Evolutionary conservation across 106 monocot genomes (phyloP), one percentile per base, ranked within the genome.

Genomic region (Acorus calamus): DNA sequence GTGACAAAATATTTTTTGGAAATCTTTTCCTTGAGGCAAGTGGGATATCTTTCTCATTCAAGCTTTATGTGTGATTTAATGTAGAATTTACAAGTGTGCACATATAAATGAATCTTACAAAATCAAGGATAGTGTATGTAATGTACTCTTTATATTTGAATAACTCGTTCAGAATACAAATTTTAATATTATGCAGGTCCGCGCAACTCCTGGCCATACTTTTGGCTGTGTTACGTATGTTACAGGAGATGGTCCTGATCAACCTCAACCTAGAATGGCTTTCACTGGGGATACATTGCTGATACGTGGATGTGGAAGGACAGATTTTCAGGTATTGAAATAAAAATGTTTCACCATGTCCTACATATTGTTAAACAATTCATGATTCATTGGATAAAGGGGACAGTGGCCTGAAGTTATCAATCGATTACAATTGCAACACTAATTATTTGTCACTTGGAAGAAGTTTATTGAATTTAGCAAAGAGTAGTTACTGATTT

Each of bases 281-380:
- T 96, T 96, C 61, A 96, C 90, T 13, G 94, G 94, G 51, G 94
- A 96, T 73, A 57, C 90, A 5, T 69, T 96, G 66, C 64, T 96
- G 46, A 96, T 96, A 52, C 84, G 90, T 73, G 94, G 90, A 48
- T 96, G 90, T 78, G 94, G 94, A 61, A 79, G 94, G 69, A 96
- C 94, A 14, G 94, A 96, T 77, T 96, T 96, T 64, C 94, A 96
- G 94, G 94, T 87, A 71, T 1, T 28, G 28, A 28, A 28, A 28
- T 57, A 10, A 5, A 46, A n/a, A n/a, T 65, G 2, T 8, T 47
- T 61, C 28, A 11, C 5, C 41, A 50, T 49, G 6, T n/a, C 41
- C 47, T 46, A 1, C 8, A 4, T 11, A 14, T 8, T 14, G 7
- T 4, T 1, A 41, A 55, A 28, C 28, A 28, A 28, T 28, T 28